phyloP scores from a whole-genome alignment of 176 grass and related monocot genomes.

The Eremochloa ophiuroides region DNA sequence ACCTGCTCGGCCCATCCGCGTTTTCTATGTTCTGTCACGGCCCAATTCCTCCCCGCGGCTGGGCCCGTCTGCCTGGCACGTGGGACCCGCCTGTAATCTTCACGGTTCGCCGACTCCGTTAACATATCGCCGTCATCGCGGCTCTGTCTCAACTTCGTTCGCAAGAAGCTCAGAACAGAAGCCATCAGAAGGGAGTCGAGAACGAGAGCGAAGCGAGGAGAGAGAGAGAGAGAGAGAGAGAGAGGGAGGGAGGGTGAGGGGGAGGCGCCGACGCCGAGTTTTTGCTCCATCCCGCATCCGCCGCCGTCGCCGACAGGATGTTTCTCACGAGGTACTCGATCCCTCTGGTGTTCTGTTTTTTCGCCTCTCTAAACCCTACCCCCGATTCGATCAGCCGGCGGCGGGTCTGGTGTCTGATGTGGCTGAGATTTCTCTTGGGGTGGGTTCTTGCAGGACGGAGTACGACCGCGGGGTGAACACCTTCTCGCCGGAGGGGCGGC shows the following conservation, averaged over 20 bases:
- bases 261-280: background rate
- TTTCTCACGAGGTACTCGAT: constrained; percentile 85
- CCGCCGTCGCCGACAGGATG: constrained; percentile 31
- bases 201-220: background rate
- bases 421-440: background rate
- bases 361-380: background rate
- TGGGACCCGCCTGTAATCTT: background rate
- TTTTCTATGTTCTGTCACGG: background rate
- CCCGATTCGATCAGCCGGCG: background rate
- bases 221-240: background rate
- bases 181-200: background rate
- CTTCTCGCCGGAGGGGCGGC: background rate
- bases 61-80: background rate
- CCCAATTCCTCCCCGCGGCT: background rate
- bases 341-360: background rate
- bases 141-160: constrained; percentile 1
- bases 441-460: background rate
- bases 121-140: background rate
- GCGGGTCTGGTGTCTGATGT: background rate
- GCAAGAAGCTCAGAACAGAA: constrained; percentile 28
- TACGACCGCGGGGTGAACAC: background rate
- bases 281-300: background rate
- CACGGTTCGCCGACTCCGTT: background rate
- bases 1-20: background rate
- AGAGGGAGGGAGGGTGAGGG: background rate